phyloP scores from a whole-genome alignment of 768 basidiomycete genomes.

The Boletus reticuloceps region DNA sequence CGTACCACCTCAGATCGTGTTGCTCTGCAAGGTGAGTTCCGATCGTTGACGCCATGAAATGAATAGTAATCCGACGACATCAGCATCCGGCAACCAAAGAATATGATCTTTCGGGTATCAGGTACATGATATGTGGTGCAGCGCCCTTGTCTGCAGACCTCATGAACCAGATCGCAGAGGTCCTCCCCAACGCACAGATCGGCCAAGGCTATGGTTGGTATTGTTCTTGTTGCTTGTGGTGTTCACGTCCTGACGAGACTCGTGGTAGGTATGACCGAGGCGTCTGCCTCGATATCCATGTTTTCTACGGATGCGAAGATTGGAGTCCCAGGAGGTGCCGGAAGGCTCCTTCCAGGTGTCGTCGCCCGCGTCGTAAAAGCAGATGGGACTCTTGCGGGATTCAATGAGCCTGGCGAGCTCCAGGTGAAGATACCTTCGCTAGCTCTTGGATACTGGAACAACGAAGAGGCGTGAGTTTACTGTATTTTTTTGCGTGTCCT shows the following conservation, averaged over 20 bases:
- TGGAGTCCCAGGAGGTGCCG: conserved; percentile 52
- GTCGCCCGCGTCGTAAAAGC: conserved; percentile 51
- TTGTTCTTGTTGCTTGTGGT: not conserved
- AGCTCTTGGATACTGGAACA: conserved; percentile 50
- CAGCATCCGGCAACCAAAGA: conserved; percentile 53
- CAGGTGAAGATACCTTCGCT: conserved; percentile 41
- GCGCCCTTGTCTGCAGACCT: conserved; percentile 63
- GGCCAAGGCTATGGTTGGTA: conserved; percentile 61
- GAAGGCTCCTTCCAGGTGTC: conserved; percentile 51
- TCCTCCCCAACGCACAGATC: conserved; percentile 58
- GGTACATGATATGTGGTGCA: conserved; percentile 55
- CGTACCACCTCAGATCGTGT: conserved; percentile 64
- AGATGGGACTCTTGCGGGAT: conserved; percentile 55
- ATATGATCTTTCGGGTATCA: conserved; percentile 51
- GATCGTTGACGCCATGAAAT: not conserved
- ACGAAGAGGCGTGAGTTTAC: conserved; percentile 55
- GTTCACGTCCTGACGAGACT: not conserved
- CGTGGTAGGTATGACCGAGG: conserved; percentile 62
- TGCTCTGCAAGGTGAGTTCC: conserved; percentile 61
- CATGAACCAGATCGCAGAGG: conserved; percentile 39
- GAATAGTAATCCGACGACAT: not conserved
- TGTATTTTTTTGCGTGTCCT: not conserved
- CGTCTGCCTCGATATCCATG: conserved; percentile 50
- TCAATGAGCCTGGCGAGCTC: conserved; percentile 61
- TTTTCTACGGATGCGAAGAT: conserved; percentile 46